These are phyloP conservation scores for Geotrichum restrictum DNA, from an alignment of 1,139 yeast genomes.

Conservation along the genomic window DNA sequence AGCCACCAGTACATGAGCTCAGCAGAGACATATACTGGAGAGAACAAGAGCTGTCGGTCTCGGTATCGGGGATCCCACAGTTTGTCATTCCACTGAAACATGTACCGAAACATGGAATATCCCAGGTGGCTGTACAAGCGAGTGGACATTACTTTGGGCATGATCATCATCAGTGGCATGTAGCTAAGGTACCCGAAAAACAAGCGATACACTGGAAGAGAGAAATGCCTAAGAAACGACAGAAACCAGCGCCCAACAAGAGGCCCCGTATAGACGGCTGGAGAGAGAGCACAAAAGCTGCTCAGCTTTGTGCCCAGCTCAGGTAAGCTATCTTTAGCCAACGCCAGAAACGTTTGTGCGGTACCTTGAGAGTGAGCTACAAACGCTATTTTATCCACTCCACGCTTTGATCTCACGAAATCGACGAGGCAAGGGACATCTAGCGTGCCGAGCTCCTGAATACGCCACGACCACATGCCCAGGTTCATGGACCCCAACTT, in stretches of 20 bases:
- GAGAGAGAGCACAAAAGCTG: slow-evolving; percentile 73
- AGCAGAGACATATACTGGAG: slow-evolving; percentile 79
- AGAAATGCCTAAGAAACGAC: slow-evolving; percentile 36
- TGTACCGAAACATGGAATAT: slow-evolving; percentile 73
- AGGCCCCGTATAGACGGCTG: slow-evolving; percentile 85
- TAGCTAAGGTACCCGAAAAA: slow-evolving; percentile 51
- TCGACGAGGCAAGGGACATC: slow-evolving; percentile 74
- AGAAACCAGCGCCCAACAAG: slow-evolving; percentile 55
- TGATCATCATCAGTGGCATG: slow-evolving; percentile 35
- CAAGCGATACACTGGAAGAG: slow-evolving; percentile 32
- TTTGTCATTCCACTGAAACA: slow-evolving; percentile 80
- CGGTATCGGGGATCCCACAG: slow-evolving; percentile 71
- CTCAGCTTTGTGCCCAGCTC: slow-evolving; percentile 50
- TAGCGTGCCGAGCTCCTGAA: slow-evolving; percentile 67
- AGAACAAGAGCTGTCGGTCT: slow-evolving; percentile 71
- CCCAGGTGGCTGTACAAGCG: slow-evolving; percentile 58
- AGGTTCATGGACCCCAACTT: slow-evolving; percentile 46
- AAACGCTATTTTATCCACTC: slow-evolving; percentile 51
- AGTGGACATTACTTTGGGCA: slow-evolving; percentile 42
- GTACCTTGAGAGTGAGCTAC: slow-evolving; percentile 94
- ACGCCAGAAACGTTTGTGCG: slow-evolving; percentile 67
- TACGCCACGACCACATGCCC: slow-evolving; percentile 71
- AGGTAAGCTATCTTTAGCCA: slow-evolving; percentile 49
- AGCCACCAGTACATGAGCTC: slow-evolving; percentile 92
- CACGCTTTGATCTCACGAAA: slow-evolving; percentile 48